Percentiles rank a stretch among this genome's conserved stretches.
Evolutionary conservation across 2,329 filamentous ascomycete genomes (phyloP).

Genomic region (Hypoxylon sp.): DNA sequence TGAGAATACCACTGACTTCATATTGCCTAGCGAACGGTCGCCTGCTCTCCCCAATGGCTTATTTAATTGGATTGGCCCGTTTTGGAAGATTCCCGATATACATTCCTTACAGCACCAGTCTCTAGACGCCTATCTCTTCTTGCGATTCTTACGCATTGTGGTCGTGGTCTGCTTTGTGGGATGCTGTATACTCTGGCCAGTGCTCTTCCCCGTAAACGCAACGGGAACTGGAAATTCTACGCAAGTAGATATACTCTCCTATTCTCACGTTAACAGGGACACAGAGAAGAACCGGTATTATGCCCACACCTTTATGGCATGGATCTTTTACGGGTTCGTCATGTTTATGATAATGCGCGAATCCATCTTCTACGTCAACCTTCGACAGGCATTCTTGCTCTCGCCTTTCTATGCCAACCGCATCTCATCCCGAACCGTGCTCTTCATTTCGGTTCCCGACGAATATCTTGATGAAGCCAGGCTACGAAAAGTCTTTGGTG

Average conservation of each 20-base stretch:
- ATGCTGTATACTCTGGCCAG: constrained; percentile 86
- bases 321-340: constrained; percentile 88
- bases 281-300: constrained; percentile 76
- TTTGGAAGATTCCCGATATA: constrained; percentile 79
- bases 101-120: constrained; percentile 92
- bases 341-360: constrained; percentile 91
- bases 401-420: constrained; percentile 87
- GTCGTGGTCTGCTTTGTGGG: constrained; percentile 86
- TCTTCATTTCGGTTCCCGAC: constrained; percentile 88
- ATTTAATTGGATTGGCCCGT: constrained; percentile 77
- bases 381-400: constrained; percentile 92
- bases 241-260: constrained; percentile 84
- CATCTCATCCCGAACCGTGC: constrained; percentile 89
- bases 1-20: constrained; percentile 12
- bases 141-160: constrained; percentile 87
- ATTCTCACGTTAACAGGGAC: constrained; percentile 78
- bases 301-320: constrained; percentile 84
- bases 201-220: constrained; percentile 87
- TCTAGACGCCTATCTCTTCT: constrained; percentile 90
- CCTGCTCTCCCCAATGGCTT: constrained; percentile 72
- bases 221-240: constrained; percentile 77
- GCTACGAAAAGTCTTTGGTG: constrained; percentile 84
- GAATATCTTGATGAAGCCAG: constrained; percentile 83
- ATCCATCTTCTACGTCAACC: constrained; percentile 90
- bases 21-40: constrained; percentile 66